Conservation (phyloP, 306 rosid genomes). For the Rosa chinensis region DNA sequence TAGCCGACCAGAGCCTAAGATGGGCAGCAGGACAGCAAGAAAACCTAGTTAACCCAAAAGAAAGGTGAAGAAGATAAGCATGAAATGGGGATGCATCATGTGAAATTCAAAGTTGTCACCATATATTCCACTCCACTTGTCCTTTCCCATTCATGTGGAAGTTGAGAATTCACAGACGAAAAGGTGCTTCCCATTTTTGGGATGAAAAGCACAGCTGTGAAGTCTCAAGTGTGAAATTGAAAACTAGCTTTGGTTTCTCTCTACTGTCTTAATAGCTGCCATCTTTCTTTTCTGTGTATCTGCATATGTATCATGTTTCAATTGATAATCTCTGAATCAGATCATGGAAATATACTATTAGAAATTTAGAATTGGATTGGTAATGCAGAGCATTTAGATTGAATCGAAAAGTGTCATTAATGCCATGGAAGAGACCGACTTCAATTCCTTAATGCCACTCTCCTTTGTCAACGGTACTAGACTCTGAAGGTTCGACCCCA, state of each 20-base stretch:
- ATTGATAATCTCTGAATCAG: neutral
- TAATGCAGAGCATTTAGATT: neutral
- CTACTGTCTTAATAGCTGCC: neutral
- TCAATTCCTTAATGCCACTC: no score
- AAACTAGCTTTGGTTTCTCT: neutral
- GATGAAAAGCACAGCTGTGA: neutral
- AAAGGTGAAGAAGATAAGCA: neutral
- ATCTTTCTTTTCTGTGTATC: neutral
- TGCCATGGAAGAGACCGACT: no score
- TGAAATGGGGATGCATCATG: slow-evolving; percentile 14
- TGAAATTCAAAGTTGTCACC: slow-evolving; percentile 10
- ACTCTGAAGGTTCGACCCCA: no score
- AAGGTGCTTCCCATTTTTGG: neutral
- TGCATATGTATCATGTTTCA: neutral
- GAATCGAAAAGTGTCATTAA: no score
- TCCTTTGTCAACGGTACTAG: no score
- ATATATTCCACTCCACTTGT: slow-evolving; percentile 3
- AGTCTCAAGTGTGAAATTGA: neutral
- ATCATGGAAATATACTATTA: neutral
- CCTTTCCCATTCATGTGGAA: slow-evolving; percentile 14
- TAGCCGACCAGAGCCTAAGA: neutral
- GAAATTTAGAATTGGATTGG: neutral
- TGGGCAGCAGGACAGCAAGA: neutral
- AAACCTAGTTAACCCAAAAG: neutral
- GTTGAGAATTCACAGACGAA: slow-evolving; percentile 7